Evolutionary conservation across 208 protist species (phyloP), one percentile per base, ranked within the genome.

Genomic region (Trypanosoma avium): DNA sequence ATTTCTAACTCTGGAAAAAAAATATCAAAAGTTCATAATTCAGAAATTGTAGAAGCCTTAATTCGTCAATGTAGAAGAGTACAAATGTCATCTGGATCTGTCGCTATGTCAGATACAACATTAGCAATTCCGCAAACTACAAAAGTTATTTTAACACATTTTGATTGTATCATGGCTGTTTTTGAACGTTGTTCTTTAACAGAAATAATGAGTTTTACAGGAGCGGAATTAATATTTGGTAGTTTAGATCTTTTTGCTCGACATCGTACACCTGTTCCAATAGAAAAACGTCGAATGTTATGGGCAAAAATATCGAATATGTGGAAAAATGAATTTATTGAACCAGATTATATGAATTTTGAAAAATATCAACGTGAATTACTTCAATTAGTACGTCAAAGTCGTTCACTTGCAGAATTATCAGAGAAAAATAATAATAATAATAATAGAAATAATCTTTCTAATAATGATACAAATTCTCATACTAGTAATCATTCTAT

Each of bases 311-410:
- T 92, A 27, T 53, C 58, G 1, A n/a, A 26, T 21, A 77, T 75
- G 63, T 86, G 77, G 75, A 49, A n/a, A 32, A 43, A 19, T 15
- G 86, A 92, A 61, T 64, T 83, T 12, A n/a, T 89, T 7, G 38
- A 56, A 5, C 75, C 82, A 6, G 17, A 61, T 24, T 61, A 77
- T 38, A 19, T 27, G 17, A 35, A 35, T 19, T 86, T 92, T 47
- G 33, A 70, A 17, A 3, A 61, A 32, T 46, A 59, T 30, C 85
- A 88, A 45, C 9, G 29, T 26, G 38, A 69, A 52, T 70, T 84
- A 43, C 65, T 88, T 24, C 43, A 54, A 4, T 56, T 73, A n/a
- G 79, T 88, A 57, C 76, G 69, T 1, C 48, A 43, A 21, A 47
- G 40, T 13, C 80, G 81, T 10, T 57, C 61, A 0, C 30, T 61